Base-by-base conservation (phyloP, 805 yeast genomes). In the Jamesozyma piceae region DNA sequence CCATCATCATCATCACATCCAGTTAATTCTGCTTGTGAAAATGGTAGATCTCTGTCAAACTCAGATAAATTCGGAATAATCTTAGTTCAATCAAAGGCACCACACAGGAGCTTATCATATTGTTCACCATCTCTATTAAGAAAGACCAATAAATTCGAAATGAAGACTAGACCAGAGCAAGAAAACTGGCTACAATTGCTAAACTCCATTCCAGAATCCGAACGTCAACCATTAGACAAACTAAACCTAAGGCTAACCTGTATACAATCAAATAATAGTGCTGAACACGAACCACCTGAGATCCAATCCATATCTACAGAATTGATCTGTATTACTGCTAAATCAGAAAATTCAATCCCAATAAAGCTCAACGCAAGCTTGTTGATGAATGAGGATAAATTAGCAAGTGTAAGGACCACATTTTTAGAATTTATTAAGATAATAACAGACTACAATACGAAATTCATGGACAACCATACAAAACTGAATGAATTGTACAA, bases 281-380 rank as follows among this genome's bases (percentile, higher is more conserved):
- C 47, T 10, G 42, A 46, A 2, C 53, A 45, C 27, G 34, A 35
- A n/a, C 61, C 63, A 13, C 66, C 67, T 5, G 53, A 52, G 21
- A 43, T 63, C 22, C 50, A 49, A 18, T 35, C 52, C 3, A 49
- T 64, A 3, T 32, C 48, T 1, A 52, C 63, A 3, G 59, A 55
- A 22, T 46, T 66, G 26, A 22, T 64, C 2, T 57, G 53, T n/a
- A 46, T 64, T 11, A 65, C 67, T 13, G 53, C 55, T 4, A 57
- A 43, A 39, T 64, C 70, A 0, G 52, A 49, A 5, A 44, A 53
- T 20, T 57, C 67, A 3, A 64, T 69, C 22, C 73, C 74, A 13
- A 51, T 69, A 11, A 60, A 59, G 36, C 41, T 69, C 11, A 63
- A 65, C n/a, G 43, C 62, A 1, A 60, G 55, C 33, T 36, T 59